Evolutionary conservation across 2,329 filamentous ascomycete genomes (phyloP).

Genomic region (Coniochaeta sp.): DNA sequence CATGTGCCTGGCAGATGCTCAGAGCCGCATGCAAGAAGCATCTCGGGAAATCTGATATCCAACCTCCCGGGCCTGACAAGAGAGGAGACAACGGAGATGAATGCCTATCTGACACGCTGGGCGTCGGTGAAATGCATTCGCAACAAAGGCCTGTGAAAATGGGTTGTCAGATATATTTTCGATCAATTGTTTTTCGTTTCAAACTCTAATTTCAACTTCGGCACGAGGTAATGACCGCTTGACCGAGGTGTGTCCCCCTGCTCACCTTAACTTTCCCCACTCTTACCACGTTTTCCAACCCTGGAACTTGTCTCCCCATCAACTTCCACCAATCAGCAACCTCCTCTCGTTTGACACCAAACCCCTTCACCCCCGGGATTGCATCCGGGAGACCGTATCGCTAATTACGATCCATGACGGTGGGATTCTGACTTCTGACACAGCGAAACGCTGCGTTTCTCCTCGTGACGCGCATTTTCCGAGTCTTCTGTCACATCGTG

Average conservation of each 20-base stretch:
- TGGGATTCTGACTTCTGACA: too few species aligned
- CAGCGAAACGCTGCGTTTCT: not conserved
- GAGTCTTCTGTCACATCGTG: not conserved
- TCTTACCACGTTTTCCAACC: not conserved
- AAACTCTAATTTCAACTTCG: not conserved
- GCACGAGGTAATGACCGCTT: not conserved
- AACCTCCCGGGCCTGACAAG: too few species aligned
- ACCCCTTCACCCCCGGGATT: not conserved
- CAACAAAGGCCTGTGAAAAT: too few species aligned
- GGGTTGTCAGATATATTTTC: too few species aligned
- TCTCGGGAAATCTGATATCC: too few species aligned
- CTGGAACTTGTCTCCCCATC: not conserved
- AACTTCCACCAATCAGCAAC: not conserved
- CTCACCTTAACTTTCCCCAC: too few species aligned
- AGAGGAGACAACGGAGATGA: too few species aligned
- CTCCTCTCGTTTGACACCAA: not conserved
- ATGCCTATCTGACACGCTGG: too few species aligned
- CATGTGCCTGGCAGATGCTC: too few species aligned
- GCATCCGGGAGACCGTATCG: too few species aligned
- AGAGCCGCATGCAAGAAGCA: too few species aligned
- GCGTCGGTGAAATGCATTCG: too few species aligned
- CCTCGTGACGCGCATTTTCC: not conserved
- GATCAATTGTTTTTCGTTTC: not conserved
- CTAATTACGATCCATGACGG: not conserved
- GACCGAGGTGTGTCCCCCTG: not conserved